These are phyloP conservation scores for Penicillium sp. DNA, from an alignment of 2,329 filamentous ascomycete genomes.

Conservation along the genomic window DNA sequence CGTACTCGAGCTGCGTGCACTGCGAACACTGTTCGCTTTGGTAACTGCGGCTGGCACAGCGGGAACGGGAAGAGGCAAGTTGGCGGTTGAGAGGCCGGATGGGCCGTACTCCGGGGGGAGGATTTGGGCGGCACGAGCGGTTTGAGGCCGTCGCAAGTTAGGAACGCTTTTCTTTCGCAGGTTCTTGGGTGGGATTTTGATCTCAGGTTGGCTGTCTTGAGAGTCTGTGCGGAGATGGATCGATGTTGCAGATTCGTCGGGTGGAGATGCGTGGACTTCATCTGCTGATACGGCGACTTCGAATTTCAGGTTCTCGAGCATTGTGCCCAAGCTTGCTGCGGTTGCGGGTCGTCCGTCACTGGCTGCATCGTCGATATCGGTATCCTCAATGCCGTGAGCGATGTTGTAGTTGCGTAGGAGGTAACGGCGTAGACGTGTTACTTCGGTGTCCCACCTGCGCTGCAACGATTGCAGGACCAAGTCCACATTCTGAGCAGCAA, in stretches of 20 bases:
- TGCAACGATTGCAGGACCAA: conserved; percentile 42
- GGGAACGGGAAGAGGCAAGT: conserved; percentile 34
- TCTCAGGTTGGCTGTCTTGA: conserved; percentile 14
- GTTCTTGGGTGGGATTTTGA: conserved; percentile 9
- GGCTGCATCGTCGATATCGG: conserved; percentile 30
- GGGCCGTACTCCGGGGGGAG: conserved; percentile 25
- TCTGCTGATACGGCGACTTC: conserved; percentile 32
- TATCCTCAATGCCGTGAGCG: conserved; percentile 34
- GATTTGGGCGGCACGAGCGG: conserved; percentile 24
- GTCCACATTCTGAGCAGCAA: conserved; percentile 41
- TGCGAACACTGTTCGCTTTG: conserved; percentile 37
- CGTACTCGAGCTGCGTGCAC: conserved; percentile 38
- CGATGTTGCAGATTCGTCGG: conserved; percentile 12
- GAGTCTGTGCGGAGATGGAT: conserved; percentile 15
- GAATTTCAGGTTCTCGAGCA: conserved; percentile 40
- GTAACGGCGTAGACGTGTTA: conserved; percentile 43
- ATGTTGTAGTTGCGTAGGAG: conserved; percentile 47
- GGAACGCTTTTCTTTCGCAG: conserved; percentile 21
- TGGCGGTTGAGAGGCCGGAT: conserved; percentile 21
- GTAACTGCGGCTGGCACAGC: conserved; percentile 26
- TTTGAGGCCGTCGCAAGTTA: conserved; percentile 23
- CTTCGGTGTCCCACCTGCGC: conserved; percentile 47
- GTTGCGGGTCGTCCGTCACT: conserved; percentile 41
- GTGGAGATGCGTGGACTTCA: conserved; percentile 25
- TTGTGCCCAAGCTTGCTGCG: conserved; percentile 37